Base-by-base conservation (phyloP, 2,329 filamentous ascomycete species). In the Curvularia sp. region DNA sequence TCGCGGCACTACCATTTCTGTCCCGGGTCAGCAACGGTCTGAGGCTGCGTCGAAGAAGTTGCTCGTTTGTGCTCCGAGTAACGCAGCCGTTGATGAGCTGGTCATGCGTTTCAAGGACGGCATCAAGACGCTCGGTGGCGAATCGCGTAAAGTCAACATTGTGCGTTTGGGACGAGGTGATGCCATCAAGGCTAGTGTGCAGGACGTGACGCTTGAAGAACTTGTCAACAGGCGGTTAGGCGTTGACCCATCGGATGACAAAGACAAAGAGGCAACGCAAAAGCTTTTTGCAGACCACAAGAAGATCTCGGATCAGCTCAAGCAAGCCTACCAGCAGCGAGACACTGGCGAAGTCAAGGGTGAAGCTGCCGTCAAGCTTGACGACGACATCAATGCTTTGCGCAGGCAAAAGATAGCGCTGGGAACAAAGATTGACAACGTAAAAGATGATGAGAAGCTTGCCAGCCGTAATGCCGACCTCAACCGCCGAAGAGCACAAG, bases 21-120 rank as follows among this genome's bases (percentile, higher is more conserved):
- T 80, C 48, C 80, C 80, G 13, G 74, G 68, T 6, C 68, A 72
- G 49, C 68, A 64, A 42, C 67, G 63, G 4, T 68, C 67, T 7
- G 69, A 75, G n/a, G 55, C 68, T 19, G 74, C 81, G 1, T 74
- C 86, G 2, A 97, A 96, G 79, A 99, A 98, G 77, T 83, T 99
- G 25, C 84, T 99, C 25, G 92, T 99, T 23, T 99, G 95, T 73
- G 95, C 95, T n/a, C 95, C 95, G 13, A 98, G 93, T 83, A 99
- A 99, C 77, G 95, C 95, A 6, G 95, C 95, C 30, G 95, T 99
- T 5, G 95, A 99, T 74, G 95, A 99, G 76, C 77, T 99, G 61
- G 95, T 99, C 18, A 88, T 97, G 76, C 89, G 95, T 80, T 85
- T 99, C 71, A 98, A 96, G 78, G 82, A 87, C 52, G 95, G 95